phyloP scores from a whole-genome alignment of 2,329 filamentous ascomycete genomes.

The Pleomassaria siparia region DNA sequence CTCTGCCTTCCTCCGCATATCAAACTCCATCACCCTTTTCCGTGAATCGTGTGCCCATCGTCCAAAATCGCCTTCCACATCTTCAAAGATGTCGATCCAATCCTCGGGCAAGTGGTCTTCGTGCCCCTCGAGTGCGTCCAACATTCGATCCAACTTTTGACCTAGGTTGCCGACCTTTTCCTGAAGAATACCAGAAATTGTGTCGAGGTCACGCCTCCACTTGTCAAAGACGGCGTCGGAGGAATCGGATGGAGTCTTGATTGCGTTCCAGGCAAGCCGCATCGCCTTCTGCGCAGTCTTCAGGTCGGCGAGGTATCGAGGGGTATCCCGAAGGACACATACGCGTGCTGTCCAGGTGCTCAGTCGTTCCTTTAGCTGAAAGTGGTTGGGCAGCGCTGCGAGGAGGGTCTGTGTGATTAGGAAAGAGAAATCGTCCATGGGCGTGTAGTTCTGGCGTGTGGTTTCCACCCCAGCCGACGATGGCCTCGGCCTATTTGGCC shows the following conservation, averaged over 20 bases:
- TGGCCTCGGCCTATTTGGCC: conserved; percentile 49
- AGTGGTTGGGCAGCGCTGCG: conserved; percentile 81
- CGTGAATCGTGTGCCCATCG: conserved; percentile 82
- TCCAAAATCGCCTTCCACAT: conserved; percentile 73
- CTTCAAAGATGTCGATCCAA: conserved; percentile 88
- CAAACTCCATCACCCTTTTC: conserved; percentile 67
- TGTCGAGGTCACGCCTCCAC: conserved; percentile 46
- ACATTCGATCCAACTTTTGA: conserved; percentile 75
- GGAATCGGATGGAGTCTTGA: conserved; percentile 45
- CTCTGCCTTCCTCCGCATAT: conserved; percentile 44
- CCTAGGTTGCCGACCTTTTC: conserved; percentile 71
- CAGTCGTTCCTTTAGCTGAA: conserved; percentile 71
- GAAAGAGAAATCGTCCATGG: conserved; percentile 86
- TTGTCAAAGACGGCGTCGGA: conserved; percentile 37
- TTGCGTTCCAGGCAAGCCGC: conserved; percentile 65
- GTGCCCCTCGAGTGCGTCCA: conserved; percentile 82
- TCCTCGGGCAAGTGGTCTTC: conserved; percentile 80
- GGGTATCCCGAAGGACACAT: conserved; percentile 71
- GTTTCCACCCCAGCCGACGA: conserved; percentile 44
- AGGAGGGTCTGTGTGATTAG: conserved; percentile 88
- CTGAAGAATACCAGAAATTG: conserved; percentile 64
- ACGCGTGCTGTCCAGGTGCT: conserved; percentile 78
- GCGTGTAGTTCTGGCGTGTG: conserved; percentile 56
- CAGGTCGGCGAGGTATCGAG: conserved; percentile 67
- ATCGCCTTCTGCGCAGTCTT: conserved; percentile 65